A percentile compares a stretch with the other conserved stretches of the same genome.
These are phyloP conservation scores for Selaginella moellendorffii DNA, from an alignment of 75 land plant species.

Conservation along the genomic window DNA sequence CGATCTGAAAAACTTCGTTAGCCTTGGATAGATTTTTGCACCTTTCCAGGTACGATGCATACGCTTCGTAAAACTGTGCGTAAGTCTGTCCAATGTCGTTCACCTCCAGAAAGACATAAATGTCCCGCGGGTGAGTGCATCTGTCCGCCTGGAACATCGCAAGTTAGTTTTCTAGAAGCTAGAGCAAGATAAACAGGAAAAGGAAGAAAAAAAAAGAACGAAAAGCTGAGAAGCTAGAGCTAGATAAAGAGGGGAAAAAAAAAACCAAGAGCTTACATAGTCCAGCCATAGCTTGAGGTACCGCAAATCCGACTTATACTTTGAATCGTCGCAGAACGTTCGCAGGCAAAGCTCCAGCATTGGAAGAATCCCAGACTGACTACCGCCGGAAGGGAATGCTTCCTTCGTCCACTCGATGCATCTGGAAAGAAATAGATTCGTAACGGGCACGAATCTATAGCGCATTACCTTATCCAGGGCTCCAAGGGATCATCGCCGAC, in stretches of 20 bases:
- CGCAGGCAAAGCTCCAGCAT: slow-evolving; percentile 88
- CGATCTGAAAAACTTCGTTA: slow-evolving; percentile 35
- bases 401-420: slow-evolving; percentile 97
- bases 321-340: slow-evolving; percentile 58
- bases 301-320: slow-evolving; percentile 68
- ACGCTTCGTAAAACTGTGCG: slow-evolving; percentile 51
- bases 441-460: neutral
- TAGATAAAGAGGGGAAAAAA: no score
- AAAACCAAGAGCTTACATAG: slow-evolving; percentile 83
- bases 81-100: slow-evolving; percentile 35
- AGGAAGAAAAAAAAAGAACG: no score
- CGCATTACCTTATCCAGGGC: slow-evolving; percentile 69
- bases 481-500: slow-evolving; percentile 90
- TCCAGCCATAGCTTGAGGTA: slow-evolving; percentile 87
- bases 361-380: slow-evolving; percentile 60
- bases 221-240: no score
- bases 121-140: slow-evolving; percentile 29
- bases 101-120: slow-evolving; percentile 39
- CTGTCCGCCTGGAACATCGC: slow-evolving; percentile 34
- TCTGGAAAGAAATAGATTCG: slow-evolving; percentile 22
- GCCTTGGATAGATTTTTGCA: slow-evolving; percentile 46
- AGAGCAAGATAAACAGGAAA: no score
- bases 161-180: no score
- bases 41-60: slow-evolving; percentile 40
- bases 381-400: slow-evolving; percentile 84